Base-by-base conservation (phyloP, 306 rosid genomes). In the Arachis hypogaea region DNA sequence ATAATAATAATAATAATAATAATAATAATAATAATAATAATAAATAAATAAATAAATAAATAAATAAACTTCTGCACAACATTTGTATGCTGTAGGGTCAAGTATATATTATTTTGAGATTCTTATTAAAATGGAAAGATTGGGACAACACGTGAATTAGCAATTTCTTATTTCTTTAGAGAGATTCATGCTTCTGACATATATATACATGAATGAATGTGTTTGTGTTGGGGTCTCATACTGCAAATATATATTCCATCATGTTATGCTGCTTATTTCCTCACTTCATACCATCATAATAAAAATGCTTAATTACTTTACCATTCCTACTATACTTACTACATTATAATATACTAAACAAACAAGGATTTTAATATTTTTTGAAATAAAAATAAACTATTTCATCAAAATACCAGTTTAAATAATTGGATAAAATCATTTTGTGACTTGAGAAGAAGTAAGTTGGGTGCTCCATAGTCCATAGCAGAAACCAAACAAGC, bases 81-180 rank as follows among this genome's bases (percentile, higher is more conserved):
- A 56, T 65, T 65, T 36, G 66, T 22, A 22, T 22, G 28, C 28
- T 22, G 28, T 65, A 38, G 79, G 68, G 33, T 66, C 43, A 75
- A 66, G 50, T 46, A 5, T 50, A 4, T 14, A 12, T 68, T 38
- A 4, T 14, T 33, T 68, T 38, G 51, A 68, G 7, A 50, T 68
- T 51, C 59, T 52, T n/a, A 69, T 16, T 69, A 18, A 69, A 68
- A 52, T 68, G 73, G 51, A 54, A 68, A 52, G 57, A 54, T n/a
- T 68, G 49, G 36, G 50, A n/a, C 49, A 50, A 69, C 49, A 5
- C 45, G 52, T 4, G 52, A 29, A 43, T 40, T 16, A 41, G 52
- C 52, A 16, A 43, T 16, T 9, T 40, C 9, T 18, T 33, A 43
- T 16, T 9, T 40, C 9, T 18, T 33, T 33, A 2, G 2, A 11